These are phyloP conservation scores for Metschnikowia continentalis DNA, from an alignment of 805 yeast genomes.

Conservation along the genomic window DNA sequence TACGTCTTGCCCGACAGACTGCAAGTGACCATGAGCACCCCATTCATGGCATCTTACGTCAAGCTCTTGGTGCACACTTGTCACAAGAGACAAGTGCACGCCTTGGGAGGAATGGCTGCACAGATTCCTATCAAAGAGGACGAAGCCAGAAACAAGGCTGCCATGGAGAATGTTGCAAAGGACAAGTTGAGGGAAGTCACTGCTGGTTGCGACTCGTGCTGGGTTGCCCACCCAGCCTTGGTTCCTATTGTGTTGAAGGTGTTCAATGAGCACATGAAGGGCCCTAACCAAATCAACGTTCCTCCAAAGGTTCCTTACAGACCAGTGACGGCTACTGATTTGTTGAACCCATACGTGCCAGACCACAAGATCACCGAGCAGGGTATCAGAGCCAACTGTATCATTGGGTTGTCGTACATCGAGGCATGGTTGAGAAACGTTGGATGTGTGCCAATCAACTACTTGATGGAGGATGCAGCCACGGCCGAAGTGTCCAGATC, in stretches of 20 bases:
- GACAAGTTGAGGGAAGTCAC: constrained; percentile 74
- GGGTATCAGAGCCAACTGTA: constrained; percentile 68
- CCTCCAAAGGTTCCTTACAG: constrained; percentile 45
- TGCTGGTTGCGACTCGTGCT: constrained; percentile 83
- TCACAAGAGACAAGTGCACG: constrained; percentile 77
- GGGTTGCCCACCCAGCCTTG: constrained; percentile 87
- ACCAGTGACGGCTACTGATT: constrained; percentile 56
- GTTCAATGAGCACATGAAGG: constrained; percentile 73
- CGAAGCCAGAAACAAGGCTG: constrained; percentile 55
- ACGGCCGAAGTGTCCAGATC: constrained; percentile 85
- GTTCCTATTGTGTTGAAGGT: constrained; percentile 69
- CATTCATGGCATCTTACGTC: constrained; percentile 78
- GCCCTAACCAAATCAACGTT: constrained; percentile 70
- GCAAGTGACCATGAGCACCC: constrained; percentile 74
- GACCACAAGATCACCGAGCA: constrained; percentile 61
- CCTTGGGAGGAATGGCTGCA: constrained; percentile 91
- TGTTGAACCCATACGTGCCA: constrained; percentile 60
- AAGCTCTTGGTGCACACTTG: constrained; percentile 67
- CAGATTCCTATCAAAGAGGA: constrained; percentile 78
- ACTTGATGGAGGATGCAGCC: constrained; percentile 87
- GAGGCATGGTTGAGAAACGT: constrained; percentile 83
- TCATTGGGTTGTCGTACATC: constrained; percentile 74
- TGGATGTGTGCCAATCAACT: constrained; percentile 83
- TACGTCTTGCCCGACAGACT: constrained; percentile 76
- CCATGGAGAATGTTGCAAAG: constrained; percentile 67